Conservation (phyloP, 1,139 yeast genomes). For the Blastobotrys buckinghamii region DNA sequence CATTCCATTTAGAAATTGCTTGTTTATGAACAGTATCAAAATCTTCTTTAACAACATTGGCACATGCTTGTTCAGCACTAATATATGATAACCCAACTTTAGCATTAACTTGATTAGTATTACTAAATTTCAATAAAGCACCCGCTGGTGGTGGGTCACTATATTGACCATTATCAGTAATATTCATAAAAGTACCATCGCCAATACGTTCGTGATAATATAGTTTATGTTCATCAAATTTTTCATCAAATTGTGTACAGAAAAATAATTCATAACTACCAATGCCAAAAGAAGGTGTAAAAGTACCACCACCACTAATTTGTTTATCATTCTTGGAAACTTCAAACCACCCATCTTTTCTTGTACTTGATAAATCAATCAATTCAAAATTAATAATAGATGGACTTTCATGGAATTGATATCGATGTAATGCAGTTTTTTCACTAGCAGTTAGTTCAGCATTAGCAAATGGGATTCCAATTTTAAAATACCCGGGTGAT, state of each 20-base stretch:
- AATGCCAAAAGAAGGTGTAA: conserved; percentile 11
- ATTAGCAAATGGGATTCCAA: conserved; percentile 4
- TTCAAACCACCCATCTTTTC: conserved; percentile 6
- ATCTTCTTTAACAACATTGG: conserved; percentile 29
- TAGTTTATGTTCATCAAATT: conserved; percentile 5
- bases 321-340: conserved; percentile 2
- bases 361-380: conserved; percentile 6
- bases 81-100: conserved; percentile 37
- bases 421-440: conserved; percentile 10
- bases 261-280: conserved; percentile 13
- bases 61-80: conserved; percentile 33
- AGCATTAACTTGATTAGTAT: conserved; percentile 19
- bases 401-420: conserved; percentile 7
- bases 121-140: conserved; percentile 8
- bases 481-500: conserved; percentile 10
- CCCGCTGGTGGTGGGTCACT: conserved; percentile 8
- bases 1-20: conserved; percentile 30
- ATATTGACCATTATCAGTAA: conserved; percentile 7
- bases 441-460: conserved; percentile 12
- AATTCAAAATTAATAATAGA: conserved; percentile 7
- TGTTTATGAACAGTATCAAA: conserved; percentile 26
- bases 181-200: conserved; percentile 5
- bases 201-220: conserved; percentile 6
- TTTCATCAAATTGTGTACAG: conserved; percentile 11
- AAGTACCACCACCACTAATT: conserved; percentile 8